Evolutionary conservation across 148 eudicot species (phyloP), one percentile per base, ranked within the genome.

Genomic region (Linanthus parryae): DNA sequence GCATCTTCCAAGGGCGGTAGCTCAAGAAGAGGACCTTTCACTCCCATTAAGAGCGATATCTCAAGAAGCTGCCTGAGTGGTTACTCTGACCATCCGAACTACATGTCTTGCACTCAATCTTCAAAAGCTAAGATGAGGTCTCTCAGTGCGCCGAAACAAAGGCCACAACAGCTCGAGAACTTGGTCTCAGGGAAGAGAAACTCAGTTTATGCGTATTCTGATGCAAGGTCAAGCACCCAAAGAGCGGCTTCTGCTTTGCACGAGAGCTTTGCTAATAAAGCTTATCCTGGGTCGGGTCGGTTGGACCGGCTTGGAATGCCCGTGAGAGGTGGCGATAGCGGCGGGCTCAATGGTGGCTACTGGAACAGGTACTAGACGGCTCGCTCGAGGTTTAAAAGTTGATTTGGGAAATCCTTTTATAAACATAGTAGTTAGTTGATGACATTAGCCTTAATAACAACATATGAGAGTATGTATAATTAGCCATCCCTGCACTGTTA

Each of bases 71-170:
- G 64, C 59, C 48, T 74, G 0, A 86, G 94, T 17, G 84, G 77
- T 3, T 83, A 67, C 56, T 81, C 87, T 0, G 94, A 91, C 69
- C 63, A 79, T 65, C 97, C 97, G 3, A 91, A 72, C 54, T 91
- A 91, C 65, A 86, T 91, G 97, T 44, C 86, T 4, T 81, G 54
- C 56, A 91, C 97, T 0, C 76, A 86, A 50, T 86, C 97, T 12
- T 70, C 97, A 0, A 79, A 47, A 59, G 97, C 97, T 14, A 91
- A 91, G 66, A 49, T 66, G 47, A 76, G 97, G 59, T 91, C 97
- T 4, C 46, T 78, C 1, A 86, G 97, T 46, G 97, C 94, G 0
- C 95, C 95, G 0, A 81, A 68, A 58, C 97, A 83, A 16, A 74
- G 97, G 72, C 78, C 62, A 11, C n/a, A n/a, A n/a, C 48, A 27